Conservation (phyloP, 306 rosid species). For the Dryas drummondii region DNA sequence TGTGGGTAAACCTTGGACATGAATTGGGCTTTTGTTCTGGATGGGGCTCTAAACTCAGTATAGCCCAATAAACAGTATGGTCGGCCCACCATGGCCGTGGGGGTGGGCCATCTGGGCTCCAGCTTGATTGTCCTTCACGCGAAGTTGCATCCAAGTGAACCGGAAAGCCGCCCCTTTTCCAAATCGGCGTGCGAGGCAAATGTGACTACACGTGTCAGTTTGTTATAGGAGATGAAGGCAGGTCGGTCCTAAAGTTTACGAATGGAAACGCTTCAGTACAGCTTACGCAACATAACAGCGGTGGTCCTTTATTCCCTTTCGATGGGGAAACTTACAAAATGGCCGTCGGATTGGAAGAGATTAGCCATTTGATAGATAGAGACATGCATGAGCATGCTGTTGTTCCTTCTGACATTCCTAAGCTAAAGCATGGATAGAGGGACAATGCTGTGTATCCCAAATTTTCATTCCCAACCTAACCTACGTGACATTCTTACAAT, state of each 20-base stretch:
- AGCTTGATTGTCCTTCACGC: slow-evolving; percentile 27
- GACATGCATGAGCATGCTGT: background rate
- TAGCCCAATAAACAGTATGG: too few relatives aligned
- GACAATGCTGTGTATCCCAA: too few relatives aligned
- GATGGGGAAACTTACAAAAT: background rate
- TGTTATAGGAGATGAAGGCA: background rate
- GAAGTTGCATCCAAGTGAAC: slow-evolving; percentile 15
- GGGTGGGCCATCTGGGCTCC: background rate
- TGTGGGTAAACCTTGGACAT: background rate
- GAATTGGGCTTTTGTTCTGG: too few relatives aligned
- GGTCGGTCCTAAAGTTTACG: background rate
- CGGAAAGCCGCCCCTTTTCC: background rate
- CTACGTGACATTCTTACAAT: too few relatives aligned
- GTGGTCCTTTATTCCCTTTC: slow-evolving; percentile 1
- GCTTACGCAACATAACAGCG: background rate
- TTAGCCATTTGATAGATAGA: background rate
- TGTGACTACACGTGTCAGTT: background rate
- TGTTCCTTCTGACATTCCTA: too few relatives aligned
- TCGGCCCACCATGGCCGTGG: too few relatives aligned
- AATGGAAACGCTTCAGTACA: background rate
- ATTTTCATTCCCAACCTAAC: too few relatives aligned
- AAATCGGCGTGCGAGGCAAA: slow-evolving; percentile 15
- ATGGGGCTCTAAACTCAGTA: too few relatives aligned
- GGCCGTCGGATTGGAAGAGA: background rate
- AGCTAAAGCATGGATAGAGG: too few relatives aligned